phyloP scores from a whole-genome alignment of 169 alveolate species.

The Babesia sp. region DNA sequence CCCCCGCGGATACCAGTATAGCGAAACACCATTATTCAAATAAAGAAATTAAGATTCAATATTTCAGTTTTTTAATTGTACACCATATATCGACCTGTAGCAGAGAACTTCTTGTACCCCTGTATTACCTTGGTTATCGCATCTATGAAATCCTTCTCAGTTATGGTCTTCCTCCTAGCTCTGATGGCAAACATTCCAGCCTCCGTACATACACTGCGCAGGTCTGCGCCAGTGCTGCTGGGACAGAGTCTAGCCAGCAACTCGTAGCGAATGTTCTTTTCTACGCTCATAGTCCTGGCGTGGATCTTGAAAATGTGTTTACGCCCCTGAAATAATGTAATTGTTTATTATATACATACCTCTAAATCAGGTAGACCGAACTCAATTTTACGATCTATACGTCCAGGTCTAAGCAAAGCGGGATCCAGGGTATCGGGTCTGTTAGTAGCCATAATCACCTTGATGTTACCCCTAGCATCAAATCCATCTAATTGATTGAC shows the following conservation, averaged over 20 bases:
- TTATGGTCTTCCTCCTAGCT: constrained; percentile 96
- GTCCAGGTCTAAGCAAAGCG: constrained; percentile 97
- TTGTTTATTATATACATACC: constrained; percentile 14
- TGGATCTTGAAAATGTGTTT: constrained; percentile 97
- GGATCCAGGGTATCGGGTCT: constrained; percentile 98
- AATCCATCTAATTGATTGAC: constrained; percentile 99
- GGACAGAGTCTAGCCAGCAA: constrained; percentile 96
- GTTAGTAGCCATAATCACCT: constrained; percentile 98
- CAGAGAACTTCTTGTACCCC: constrained; percentile 97
- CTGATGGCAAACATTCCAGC: constrained; percentile 99
- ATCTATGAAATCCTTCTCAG: constrained; percentile 94
- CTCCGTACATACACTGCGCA: constrained; percentile 98
- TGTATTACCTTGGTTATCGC: constrained; percentile 97
- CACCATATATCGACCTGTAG: constrained; percentile 98
- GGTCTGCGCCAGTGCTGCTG: constrained; percentile 98
- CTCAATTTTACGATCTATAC: constrained; percentile 98
- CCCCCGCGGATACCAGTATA: neutral
- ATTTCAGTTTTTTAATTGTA: constrained; percentile 80
- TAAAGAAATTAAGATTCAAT: neutral
- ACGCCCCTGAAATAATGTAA: constrained; percentile 75
- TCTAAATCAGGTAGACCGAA: constrained; percentile 97
- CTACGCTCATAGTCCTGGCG: constrained; percentile 96
- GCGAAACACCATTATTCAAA: neutral
- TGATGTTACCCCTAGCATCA: constrained; percentile 96
- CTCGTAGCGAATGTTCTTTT: constrained; percentile 94